Percentiles rank a stretch among this genome's conserved stretches.
Evolutionary conservation across 2,329 filamentous ascomycete genomes (phyloP).

Genomic region (Epichloe gansuensis): DNA sequence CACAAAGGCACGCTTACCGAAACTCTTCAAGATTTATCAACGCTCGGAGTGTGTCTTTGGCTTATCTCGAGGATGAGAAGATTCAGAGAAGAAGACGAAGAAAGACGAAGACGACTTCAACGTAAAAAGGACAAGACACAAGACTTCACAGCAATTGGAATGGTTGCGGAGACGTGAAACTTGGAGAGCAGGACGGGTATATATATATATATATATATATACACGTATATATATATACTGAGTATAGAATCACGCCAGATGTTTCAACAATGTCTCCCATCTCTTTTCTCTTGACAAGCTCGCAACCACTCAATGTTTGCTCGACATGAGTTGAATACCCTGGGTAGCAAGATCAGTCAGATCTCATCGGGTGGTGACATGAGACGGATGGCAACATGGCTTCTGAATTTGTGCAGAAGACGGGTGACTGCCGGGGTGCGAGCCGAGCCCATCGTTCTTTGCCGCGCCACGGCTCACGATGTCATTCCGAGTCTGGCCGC

Average conservation of each 20-base stretch:
- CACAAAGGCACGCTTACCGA: neutral
- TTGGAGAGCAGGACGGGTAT: neutral
- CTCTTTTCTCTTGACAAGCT: neutral
- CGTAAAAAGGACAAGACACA: neutral
- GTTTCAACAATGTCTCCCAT: neutral
- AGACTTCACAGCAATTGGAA: neutral
- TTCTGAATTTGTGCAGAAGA: neutral
- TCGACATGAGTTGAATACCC: neutral
- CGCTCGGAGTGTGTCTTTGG: neutral
- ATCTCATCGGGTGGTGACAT: slow-evolving; percentile 1
- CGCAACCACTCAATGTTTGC: neutral
- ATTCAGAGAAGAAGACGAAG: neutral
- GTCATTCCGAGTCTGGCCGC: neutral
- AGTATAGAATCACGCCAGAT: neutral
- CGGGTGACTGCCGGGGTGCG: slow-evolving; percentile 1
- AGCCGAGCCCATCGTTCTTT: neutral
- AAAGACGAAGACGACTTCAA: neutral
- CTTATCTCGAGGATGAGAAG: neutral
- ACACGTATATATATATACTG: neutral
- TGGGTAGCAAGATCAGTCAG: neutral
- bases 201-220: neutral
- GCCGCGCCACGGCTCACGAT: neutral
- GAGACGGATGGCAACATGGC: neutral
- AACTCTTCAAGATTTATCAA: neutral
- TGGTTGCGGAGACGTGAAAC: neutral